Evolutionary conservation across 2,329 filamentous ascomycete species (phyloP).

Genomic region (Gyromitra esculenta): DNA sequence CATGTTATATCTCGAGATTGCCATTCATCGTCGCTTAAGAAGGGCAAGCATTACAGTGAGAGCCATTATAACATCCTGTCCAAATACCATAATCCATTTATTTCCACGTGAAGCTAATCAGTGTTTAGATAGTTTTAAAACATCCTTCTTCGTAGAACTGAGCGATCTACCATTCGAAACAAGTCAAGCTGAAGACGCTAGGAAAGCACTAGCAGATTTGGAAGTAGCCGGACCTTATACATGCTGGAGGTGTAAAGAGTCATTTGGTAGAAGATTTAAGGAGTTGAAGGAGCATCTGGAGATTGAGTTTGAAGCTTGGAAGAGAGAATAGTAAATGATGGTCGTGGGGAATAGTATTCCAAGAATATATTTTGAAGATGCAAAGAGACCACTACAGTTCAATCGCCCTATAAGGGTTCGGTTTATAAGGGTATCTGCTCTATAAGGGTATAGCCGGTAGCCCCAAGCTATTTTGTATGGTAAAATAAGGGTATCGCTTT

Average conservation of each 20-base stretch:
- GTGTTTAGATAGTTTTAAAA: slow-evolving; percentile 78
- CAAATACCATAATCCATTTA: neutral
- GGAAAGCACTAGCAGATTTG: neutral
- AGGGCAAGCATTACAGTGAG: slow-evolving; percentile 80
- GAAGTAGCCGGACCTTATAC: slow-evolving; percentile 62
- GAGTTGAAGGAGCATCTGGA: slow-evolving; percentile 79
- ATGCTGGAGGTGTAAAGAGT: slow-evolving; percentile 84
- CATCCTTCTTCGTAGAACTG: slow-evolving; percentile 81
- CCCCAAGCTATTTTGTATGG: too few relatives aligned
- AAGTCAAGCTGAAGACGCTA: slow-evolving; percentile 67
- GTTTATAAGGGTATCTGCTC: too few relatives aligned
- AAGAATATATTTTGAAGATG: neutral
- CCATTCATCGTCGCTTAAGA: slow-evolving; percentile 75
- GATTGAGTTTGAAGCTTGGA: slow-evolving; percentile 80
- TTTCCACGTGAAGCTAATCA: neutral
- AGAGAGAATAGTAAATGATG: slow-evolving; percentile 62
- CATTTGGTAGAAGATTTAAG: slow-evolving; percentile 78
- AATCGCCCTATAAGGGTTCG: too few relatives aligned
- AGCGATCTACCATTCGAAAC: slow-evolving; percentile 78
- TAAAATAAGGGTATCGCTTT: too few relatives aligned
- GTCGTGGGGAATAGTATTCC: neutral
- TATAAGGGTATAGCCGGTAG: too few relatives aligned
- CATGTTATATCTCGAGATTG: slow-evolving; percentile 87
- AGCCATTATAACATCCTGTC: neutral
- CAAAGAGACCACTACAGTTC: too few relatives aligned